These are phyloP conservation scores for Colletotrichum kahawae DNA, from an alignment of 2,329 filamentous ascomycete genomes.

Conservation along the genomic window DNA sequence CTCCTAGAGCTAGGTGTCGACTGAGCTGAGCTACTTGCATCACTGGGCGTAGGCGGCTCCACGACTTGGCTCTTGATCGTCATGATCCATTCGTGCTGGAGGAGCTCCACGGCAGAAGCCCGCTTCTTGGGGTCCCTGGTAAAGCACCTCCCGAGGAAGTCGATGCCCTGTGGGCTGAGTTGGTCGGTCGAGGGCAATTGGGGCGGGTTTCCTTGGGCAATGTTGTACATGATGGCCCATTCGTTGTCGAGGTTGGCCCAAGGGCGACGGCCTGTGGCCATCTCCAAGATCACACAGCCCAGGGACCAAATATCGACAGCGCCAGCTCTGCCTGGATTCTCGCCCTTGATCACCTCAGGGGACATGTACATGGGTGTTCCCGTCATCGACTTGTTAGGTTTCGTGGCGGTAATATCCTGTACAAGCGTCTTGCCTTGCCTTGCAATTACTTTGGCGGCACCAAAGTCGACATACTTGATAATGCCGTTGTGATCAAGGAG, in stretches of 20 bases:
- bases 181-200: constrained; percentile 83
- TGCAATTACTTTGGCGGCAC: constrained; percentile 95
- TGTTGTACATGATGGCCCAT: constrained; percentile 99
- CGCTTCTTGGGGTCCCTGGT: constrained; percentile 80
- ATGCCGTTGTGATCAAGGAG: constrained; percentile 96
- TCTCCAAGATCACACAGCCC: constrained; percentile 95
- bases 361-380: constrained; percentile 99
- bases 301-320: constrained; percentile 96
- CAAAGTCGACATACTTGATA: constrained; percentile 99
- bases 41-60: constrained; percentile 67
- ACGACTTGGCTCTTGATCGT: constrained; percentile 69
- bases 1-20: constrained; percentile 26
- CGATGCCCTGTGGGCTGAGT: constrained; percentile 81
- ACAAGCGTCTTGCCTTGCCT: constrained; percentile 89
- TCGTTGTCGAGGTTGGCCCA: constrained; percentile 98
- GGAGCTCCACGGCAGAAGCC: constrained; percentile 82
- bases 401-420: constrained; percentile 62
- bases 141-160: constrained; percentile 90
- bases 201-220: constrained; percentile 93
- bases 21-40: constrained; percentile 49
- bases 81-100: constrained; percentile 93
- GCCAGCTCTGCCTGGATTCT: constrained; percentile 79
- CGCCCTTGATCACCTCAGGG: constrained; percentile 95
- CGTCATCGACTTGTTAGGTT: constrained; percentile 89
- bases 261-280: constrained; percentile 92